A percentile compares a stretch with the other conserved stretches of the same genome.
Conservation (phyloP, 75 land plant genomes). For the Cunninghamia lanceolata region DNA sequence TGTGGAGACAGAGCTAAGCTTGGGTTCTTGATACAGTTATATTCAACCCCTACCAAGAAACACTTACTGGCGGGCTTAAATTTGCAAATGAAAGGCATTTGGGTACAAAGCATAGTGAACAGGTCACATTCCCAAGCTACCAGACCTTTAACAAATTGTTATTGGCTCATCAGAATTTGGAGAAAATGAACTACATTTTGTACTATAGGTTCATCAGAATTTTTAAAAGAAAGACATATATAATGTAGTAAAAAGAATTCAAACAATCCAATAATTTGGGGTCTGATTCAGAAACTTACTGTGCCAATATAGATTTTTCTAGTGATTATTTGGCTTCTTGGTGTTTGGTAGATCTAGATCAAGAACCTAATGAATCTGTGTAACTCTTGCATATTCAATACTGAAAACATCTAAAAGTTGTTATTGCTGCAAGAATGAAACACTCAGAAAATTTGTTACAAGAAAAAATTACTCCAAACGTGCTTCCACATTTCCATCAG, state of each 20-base stretch:
- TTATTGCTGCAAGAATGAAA: too few species aligned
- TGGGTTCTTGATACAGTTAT: too few species aligned
- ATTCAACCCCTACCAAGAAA: too few species aligned
- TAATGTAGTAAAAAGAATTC: neutral
- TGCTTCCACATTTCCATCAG: conserved; percentile 42
- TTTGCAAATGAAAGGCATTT: neutral
- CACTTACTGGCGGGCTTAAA: too few species aligned
- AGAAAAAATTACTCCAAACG: conserved; percentile 25
- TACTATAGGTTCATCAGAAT: too few species aligned
- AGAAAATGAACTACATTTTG: neutral
- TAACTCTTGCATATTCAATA: too few species aligned
- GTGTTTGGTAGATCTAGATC: too few species aligned
- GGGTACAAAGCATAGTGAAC: neutral
- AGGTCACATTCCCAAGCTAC: neutral
- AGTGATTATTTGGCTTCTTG: neutral
- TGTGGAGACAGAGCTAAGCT: too few species aligned
- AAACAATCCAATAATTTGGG: neutral
- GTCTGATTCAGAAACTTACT: neutral
- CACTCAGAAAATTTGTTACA: too few species aligned
- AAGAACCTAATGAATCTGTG: too few species aligned
- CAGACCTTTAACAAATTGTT: too few species aligned
- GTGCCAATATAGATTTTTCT: neutral
- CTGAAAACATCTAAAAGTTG: too few species aligned
- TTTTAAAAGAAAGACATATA: neutral
- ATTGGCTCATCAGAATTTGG: neutral